Evolutionary conservation across 495 filamentous ascomycete species (phyloP), one percentile per base, ranked within the genome.

Genomic region (Xylaria acuta): DNA sequence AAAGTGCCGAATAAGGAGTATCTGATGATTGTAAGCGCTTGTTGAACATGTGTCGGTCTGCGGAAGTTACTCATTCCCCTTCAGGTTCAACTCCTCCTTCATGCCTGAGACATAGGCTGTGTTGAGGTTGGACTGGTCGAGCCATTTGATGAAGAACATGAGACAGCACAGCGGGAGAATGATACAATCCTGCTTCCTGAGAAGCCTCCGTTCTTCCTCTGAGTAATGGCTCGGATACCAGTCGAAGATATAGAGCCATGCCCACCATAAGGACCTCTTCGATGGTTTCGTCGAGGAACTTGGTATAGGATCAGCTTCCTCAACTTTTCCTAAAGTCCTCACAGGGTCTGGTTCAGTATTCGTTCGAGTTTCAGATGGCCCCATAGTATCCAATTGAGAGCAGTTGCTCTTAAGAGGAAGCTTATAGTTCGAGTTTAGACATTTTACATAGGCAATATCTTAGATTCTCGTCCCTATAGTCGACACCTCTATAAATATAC

Each of bases 71-170:
- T 56, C 53, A 18, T 56, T 56, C 2, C 53, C 53, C 2, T 56
- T 16, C 5, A 56, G 53, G 3, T 32, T 32, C 27, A 56, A 32
- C 53, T 56, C 53, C 5, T 56, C 53, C 27, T 56, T 56, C 53
- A 56, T 56, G 27, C 53, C 53, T 2, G 53, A 56, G 25, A 56
- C 53, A 32, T 56, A 56, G 5, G 53, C 53, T 1, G 53, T 56
- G 14, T 56, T 56, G 4, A 56, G 12, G 12, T 56, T 56, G 5
- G 53, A 56, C 12, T 56, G 53, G 18, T 56, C 53, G 14, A 56
- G 53, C 53, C 53, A 56, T 32, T 56, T 56, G 14, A 56, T 32
- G 53, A 56, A 56, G 53, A 56, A 56, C 53, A 56, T 32, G 27
- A 56, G 53, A 32, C 53, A 56, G 14, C 53, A 56, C 1, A 56